phyloP scores from a whole-genome alignment of 306 rosid species.

The Biancaea sappan region DNA sequence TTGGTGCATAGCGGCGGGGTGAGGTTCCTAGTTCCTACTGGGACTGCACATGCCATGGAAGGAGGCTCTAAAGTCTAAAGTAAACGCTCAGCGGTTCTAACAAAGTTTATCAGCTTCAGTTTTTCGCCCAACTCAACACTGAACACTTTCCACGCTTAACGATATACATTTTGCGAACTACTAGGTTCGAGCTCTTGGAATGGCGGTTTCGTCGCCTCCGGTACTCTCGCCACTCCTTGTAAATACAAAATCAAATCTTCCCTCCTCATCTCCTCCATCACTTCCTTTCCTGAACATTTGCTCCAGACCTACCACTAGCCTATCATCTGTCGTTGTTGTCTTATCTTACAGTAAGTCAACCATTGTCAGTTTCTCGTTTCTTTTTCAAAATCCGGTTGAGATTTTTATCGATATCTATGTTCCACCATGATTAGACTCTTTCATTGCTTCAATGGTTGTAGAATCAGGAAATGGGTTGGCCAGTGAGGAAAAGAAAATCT shows the following conservation, averaged over 20 bases:
- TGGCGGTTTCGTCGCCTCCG: slow-evolving; percentile 38
- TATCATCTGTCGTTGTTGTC: slow-evolving; percentile 34
- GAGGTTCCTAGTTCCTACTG: too few species aligned
- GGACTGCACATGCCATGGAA: too few species aligned
- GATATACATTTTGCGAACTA: background rate
- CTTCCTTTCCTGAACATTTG: slow-evolving; percentile 38
- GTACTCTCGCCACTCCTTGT: slow-evolving; percentile 45
- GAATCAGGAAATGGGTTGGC: slow-evolving; percentile 60
- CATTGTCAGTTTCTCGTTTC: background rate
- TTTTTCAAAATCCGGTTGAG: background rate
- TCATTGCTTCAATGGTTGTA: slow-evolving; percentile 24
- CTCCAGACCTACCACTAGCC: slow-evolving; percentile 38
- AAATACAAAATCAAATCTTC: slow-evolving; percentile 36
- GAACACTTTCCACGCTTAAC: background rate
- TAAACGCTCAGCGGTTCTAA: background rate
- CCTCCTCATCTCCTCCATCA: slow-evolving; percentile 35
- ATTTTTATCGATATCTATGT: background rate
- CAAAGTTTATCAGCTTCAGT: background rate
- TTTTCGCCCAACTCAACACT: background rate
- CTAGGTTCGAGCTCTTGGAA: background rate
- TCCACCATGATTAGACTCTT: background rate
- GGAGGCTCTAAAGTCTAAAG: background rate
- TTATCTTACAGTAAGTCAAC: slow-evolving; percentile 53
- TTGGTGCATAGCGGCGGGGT: too few species aligned
- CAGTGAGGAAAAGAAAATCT: slow-evolving; percentile 55